phyloP scores from a whole-genome alignment of 2,329 filamentous ascomycete genomes.

The Cryphonectria japonica region DNA sequence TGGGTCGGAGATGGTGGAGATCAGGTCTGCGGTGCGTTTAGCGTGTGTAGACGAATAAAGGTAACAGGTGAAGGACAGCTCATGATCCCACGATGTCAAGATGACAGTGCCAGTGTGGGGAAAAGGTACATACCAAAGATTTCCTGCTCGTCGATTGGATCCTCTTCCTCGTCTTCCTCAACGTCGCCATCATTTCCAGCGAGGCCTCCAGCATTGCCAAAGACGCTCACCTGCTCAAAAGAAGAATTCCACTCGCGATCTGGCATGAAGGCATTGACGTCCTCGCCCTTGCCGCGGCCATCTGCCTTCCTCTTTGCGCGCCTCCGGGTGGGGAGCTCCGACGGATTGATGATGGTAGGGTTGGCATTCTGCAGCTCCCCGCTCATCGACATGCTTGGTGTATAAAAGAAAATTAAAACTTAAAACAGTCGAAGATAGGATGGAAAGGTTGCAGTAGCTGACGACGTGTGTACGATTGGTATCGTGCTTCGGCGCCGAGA shows the following conservation, averaged over 20 bases:
- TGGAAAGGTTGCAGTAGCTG: not conserved
- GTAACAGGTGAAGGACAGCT: not conserved
- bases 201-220: constrained; percentile 37
- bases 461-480: not conserved
- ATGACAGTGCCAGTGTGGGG: not conserved
- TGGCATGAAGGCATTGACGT: constrained; percentile 52
- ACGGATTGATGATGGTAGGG: constrained; percentile 85
- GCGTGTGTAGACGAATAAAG: constrained; percentile 34
- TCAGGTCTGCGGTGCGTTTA: constrained; percentile 70
- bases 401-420: not conserved
- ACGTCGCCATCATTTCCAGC: constrained; percentile 49
- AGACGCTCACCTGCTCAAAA: constrained; percentile 37
- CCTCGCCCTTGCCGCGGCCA: constrained; percentile 51
- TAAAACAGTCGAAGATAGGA: constrained; percentile 2
- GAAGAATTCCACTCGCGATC: constrained; percentile 24
- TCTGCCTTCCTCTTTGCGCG: constrained; percentile 50
- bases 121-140: constrained; percentile 72
- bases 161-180: constrained; percentile 64
- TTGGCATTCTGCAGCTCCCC: constrained; percentile 74
- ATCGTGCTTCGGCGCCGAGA: constrained; percentile 2
- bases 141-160: constrained; percentile 95
- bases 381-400: constrained; percentile 43
- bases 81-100: not conserved
- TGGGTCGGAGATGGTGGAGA: constrained; percentile 92
- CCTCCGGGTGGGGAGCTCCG: constrained; percentile 83